phyloP scores from a whole-genome alignment of 2,329 filamentous ascomycete species.

The Pseudohalonectria lignicola region DNA sequence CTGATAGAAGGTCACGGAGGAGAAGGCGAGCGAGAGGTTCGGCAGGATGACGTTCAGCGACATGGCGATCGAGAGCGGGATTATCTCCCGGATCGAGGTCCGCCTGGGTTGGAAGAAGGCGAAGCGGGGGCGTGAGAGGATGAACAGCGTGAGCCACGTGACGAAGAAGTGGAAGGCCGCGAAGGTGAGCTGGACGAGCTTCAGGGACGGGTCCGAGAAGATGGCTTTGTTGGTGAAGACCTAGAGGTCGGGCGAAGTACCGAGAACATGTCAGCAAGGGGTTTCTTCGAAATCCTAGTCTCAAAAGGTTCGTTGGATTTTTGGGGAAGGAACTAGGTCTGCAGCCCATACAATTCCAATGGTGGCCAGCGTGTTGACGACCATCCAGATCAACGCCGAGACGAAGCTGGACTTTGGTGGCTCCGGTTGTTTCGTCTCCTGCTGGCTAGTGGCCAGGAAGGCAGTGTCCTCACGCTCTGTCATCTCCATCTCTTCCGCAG shows the following conservation, averaged over 20 bases:
- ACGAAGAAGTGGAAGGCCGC: constrained; percentile 59
- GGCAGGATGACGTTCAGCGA: constrained; percentile 58
- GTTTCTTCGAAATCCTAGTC: too few relatives aligned
- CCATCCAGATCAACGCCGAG: constrained; percentile 41
- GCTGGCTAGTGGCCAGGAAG: constrained; percentile 17
- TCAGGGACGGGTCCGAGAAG: constrained; percentile 51
- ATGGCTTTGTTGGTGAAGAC: constrained; percentile 63
- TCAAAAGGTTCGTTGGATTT: too few relatives aligned
- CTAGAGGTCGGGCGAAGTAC: too few relatives aligned
- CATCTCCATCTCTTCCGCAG: constrained; percentile 23
- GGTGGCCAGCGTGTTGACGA: constrained; percentile 50
- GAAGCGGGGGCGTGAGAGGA: constrained; percentile 46
- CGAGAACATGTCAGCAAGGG: too few relatives aligned
- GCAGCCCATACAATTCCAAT: constrained; percentile 45
- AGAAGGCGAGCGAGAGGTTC: constrained; percentile 57
- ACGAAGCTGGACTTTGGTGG: constrained; percentile 21
- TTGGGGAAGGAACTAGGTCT: neutral
- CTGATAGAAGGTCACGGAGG: constrained; percentile 60
- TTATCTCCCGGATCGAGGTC: constrained; percentile 41
- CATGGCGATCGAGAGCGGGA: constrained; percentile 58
- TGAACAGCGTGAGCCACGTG: constrained; percentile 52
- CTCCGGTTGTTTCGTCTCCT: constrained; percentile 20
- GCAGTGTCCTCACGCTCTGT: constrained; percentile 28
- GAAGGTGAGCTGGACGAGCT: constrained; percentile 53
- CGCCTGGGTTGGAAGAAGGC: constrained; percentile 47